Evolutionary conservation across 2,329 filamentous ascomycete species (phyloP).

Genomic region (Trichoderma atrobrunneum): DNA sequence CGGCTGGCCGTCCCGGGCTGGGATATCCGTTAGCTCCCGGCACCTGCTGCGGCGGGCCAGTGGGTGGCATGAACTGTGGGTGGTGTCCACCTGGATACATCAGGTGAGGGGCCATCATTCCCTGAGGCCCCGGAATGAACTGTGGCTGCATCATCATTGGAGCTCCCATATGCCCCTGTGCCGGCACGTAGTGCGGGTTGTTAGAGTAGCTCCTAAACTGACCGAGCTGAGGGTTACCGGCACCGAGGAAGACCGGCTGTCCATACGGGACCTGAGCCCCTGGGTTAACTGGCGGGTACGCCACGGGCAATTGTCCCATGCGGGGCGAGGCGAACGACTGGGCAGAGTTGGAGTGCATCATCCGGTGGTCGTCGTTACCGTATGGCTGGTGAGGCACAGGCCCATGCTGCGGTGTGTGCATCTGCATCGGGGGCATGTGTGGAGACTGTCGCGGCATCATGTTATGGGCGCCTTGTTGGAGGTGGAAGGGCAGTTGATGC

Average conservation of each 20-base stretch:
- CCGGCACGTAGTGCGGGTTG: conserved; percentile 67
- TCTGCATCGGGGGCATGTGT: conserved; percentile 74
- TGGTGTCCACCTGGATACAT: conserved; percentile 73
- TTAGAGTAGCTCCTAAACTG: conserved; percentile 70
- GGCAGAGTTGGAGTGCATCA: conserved; percentile 81
- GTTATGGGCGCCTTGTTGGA: conserved; percentile 70
- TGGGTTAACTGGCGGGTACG: conserved; percentile 67
- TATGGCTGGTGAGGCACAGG: conserved; percentile 64
- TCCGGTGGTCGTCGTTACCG: conserved; percentile 79
- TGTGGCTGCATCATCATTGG: conserved; percentile 82
- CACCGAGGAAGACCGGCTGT: conserved; percentile 70
- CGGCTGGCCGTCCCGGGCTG: conserved; percentile 76
- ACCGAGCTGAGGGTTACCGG: conserved; percentile 66
- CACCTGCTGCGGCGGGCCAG: conserved; percentile 54
- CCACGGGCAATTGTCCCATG: conserved; percentile 66
- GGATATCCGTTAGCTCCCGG: conserved; percentile 75
- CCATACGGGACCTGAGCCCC: conserved; percentile 69
- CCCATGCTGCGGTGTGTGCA: conserved; percentile 69
- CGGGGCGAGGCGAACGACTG: conserved; percentile 86
- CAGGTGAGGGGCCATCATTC: conserved; percentile 70
- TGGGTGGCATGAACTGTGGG: conserved; percentile 61
- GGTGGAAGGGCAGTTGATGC: conserved; percentile 78
- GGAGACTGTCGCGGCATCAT: conserved; percentile 68
- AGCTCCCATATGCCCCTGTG: conserved; percentile 66
- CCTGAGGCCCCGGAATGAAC: conserved; percentile 72